Conservation (phyloP, 306 rosid species). For the Gastrolobium villosum region DNA sequence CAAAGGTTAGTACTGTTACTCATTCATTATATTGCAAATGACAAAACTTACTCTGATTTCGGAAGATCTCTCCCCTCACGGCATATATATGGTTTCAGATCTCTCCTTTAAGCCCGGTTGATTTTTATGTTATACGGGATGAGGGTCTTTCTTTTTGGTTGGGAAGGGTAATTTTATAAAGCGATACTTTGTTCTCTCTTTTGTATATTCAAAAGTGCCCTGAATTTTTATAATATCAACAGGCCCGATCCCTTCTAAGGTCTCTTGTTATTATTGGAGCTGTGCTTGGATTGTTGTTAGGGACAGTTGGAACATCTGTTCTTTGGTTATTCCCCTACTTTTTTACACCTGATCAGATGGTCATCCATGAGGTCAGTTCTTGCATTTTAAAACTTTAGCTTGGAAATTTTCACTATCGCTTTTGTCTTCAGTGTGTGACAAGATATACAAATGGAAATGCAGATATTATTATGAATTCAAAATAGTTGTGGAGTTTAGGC, state of each 20-base stretch:
- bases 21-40: conserved; percentile 13
- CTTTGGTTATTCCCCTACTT: conserved; percentile 76
- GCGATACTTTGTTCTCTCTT: neutral
- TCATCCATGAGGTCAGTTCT: conserved; percentile 73
- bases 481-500: neutral
- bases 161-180: conserved; percentile 20
- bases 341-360: conserved; percentile 74
- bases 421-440: conserved; percentile 9
- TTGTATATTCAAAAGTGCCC: conserved; percentile 33
- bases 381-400: conserved; percentile 16
- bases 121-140: neutral
- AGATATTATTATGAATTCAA: neutral
- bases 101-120: neutral
- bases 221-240: conserved; percentile 48
- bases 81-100: neutral
- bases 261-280: conserved; percentile 82
- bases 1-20: neutral
- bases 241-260: conserved; percentile 81
- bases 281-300: conserved; percentile 72
- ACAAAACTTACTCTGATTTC: neutral
- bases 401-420: neutral
- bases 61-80: neutral
- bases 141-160: conserved; percentile 13
- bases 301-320: conserved; percentile 77
- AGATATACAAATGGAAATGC: conserved; percentile 10